A percentile compares a stretch with the other conserved stretches of the same genome.
phyloP scores from a whole-genome alignment of 1,284 basidiomycete species.

The Jaminaea rosea region DNA sequence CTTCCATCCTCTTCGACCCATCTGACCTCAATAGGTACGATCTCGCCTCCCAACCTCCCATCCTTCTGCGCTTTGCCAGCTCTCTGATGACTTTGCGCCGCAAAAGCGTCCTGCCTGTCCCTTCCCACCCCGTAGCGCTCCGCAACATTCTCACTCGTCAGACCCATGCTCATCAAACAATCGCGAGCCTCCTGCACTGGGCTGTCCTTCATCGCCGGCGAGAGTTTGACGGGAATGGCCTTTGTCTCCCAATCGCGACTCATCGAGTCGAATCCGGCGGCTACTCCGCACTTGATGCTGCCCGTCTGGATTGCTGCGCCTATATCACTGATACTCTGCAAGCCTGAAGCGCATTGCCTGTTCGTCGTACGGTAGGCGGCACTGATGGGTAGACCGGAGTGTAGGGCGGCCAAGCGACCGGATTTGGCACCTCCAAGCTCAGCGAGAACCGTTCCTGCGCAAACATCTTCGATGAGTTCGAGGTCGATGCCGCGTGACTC shows the following conservation, averaged over 20 bases:
- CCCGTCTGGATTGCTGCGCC: conserved; percentile 44
- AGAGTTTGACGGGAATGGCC: conserved; percentile 44
- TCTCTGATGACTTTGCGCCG: conserved; percentile 27
- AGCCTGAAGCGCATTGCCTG: conserved; percentile 47
- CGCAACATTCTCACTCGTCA: conserved; percentile 39
- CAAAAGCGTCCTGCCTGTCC: conserved; percentile 36
- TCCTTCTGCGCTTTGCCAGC: conserved; percentile 33
- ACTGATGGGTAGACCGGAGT: conserved; percentile 37
- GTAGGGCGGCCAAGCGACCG: conserved; percentile 46
- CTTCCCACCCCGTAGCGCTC: conserved; percentile 31
- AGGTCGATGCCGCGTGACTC: conserved; percentile 45
- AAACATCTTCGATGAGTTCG: conserved; percentile 44
- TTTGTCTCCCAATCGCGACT: conserved; percentile 43
- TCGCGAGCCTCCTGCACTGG: conserved; percentile 36
- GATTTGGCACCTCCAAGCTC: conserved; percentile 49
- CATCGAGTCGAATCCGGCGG: conserved; percentile 43
- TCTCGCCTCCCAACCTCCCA: conserved; percentile 33
- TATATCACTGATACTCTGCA: conserved; percentile 47
- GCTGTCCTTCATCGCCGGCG: conserved; percentile 37
- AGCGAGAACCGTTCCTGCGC: conserved; percentile 48
- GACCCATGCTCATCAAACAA: conserved; percentile 46
- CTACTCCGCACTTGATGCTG: conserved; percentile 38
- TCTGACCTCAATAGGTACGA: conserved; percentile 37
- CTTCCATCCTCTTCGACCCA: conserved; percentile 33
- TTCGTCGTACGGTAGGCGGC: conserved; percentile 42